Evolutionary conservation across 331 rosid species (phyloP).

Genomic region (Malus hybrid): DNA sequence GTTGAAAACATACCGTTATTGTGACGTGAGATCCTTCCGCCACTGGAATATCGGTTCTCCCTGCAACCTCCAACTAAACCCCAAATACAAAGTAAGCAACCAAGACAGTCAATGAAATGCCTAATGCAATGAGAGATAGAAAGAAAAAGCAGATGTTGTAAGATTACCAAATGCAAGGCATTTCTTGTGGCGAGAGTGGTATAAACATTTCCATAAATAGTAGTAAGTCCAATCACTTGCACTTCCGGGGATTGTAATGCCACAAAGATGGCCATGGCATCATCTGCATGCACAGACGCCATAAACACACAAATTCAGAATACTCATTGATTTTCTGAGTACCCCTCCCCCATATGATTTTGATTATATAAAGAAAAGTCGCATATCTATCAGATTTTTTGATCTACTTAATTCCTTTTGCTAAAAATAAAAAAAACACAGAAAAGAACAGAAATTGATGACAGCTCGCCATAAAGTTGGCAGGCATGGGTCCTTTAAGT

Average conservation of each 20-base stretch:
- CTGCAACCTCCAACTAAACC: constrained; percentile 79
- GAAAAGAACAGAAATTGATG: not conserved
- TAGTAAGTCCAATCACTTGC: constrained; percentile 78
- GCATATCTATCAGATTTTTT: not conserved
- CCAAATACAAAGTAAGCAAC: not conserved
- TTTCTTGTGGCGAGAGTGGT: constrained; percentile 81
- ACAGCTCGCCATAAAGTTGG: not conserved
- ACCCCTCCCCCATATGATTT: too few species aligned
- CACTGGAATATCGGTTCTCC: constrained; percentile 85
- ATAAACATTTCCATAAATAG: constrained; percentile 84
- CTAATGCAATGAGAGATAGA: not conserved
- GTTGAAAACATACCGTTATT: constrained; percentile 44
- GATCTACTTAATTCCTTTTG: not conserved
- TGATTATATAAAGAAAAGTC: not conserved
- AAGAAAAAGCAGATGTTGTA: not conserved
- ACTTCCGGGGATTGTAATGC: constrained; percentile 77
- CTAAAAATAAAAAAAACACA: too few species aligned
- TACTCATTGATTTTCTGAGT: not conserved
- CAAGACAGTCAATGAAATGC: not conserved
- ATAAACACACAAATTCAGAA: not conserved
- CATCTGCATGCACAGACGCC: constrained; percentile 42
- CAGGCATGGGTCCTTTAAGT: not conserved
- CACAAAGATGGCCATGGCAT: constrained; percentile 86
- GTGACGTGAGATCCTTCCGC: constrained; percentile 94
- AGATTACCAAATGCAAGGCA: constrained; percentile 79